These are phyloP conservation scores for Huntiella abstrusa DNA, from an alignment of 2,329 filamentous ascomycete species.

Conservation along the genomic window DNA sequence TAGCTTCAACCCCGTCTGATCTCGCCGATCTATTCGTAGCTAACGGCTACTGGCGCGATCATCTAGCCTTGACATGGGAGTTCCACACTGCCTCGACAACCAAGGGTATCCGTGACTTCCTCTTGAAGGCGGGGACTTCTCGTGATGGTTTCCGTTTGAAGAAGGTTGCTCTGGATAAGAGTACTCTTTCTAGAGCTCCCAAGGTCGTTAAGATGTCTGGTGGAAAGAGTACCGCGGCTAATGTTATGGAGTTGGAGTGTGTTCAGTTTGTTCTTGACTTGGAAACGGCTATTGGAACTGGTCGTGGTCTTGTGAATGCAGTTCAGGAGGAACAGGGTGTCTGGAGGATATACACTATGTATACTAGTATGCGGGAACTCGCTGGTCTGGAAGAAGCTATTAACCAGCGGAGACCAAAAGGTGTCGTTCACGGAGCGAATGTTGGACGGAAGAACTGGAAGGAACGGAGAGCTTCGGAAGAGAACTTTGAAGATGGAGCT, in stretches of 20 bases:
- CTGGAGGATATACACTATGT: constrained; percentile 48
- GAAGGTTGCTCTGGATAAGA: constrained; percentile 27
- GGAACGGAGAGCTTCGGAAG: constrained; percentile 30
- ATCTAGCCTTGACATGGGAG: constrained; percentile 36
- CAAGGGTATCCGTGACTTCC: constrained; percentile 21
- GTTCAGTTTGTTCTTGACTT: constrained; percentile 38
- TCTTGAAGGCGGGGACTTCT: constrained; percentile 17
- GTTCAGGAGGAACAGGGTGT: constrained; percentile 19
- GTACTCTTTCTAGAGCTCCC: constrained; percentile 24
- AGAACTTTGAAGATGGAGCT: constrained; percentile 25
- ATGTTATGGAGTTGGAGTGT: constrained; percentile 25
- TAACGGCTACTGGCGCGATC: constrained; percentile 39
- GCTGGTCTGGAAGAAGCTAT: constrained; percentile 32
- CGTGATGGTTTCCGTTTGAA: constrained; percentile 23
- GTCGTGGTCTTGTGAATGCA: constrained; percentile 36
- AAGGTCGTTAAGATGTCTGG: constrained; percentile 28
- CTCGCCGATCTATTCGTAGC: constrained; percentile 22
- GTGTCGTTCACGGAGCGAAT: constrained; percentile 35
- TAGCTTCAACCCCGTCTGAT: constrained; percentile 19
- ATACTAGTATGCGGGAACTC: constrained; percentile 37
- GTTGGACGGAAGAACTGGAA: constrained; percentile 39
- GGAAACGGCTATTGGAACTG: constrained; percentile 33
- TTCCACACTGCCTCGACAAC: constrained; percentile 31
- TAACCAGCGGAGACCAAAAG: constrained; percentile 29
- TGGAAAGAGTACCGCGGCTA: constrained; percentile 9